Evolutionary conservation across 257 asterid genomes (phyloP).

Genomic region (Echites panduratus): DNA sequence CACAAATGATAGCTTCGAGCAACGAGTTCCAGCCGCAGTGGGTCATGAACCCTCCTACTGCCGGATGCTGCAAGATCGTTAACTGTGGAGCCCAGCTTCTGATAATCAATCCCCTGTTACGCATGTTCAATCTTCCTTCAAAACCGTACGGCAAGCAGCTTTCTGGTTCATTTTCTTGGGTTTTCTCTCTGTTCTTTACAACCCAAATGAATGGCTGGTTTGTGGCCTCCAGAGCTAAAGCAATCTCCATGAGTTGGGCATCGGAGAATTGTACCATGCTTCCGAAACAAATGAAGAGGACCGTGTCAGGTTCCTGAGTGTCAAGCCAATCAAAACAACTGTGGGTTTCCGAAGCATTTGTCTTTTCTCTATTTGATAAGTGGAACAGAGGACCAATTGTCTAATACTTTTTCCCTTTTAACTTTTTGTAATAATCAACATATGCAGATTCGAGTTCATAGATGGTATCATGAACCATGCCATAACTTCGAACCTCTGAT

Average conservation of each 20-base stretch:
- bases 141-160: conserved; percentile 24
- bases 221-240: conserved; percentile 19
- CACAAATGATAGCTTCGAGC: conserved; percentile 19
- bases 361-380: neutral
- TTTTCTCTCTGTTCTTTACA: neutral
- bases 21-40: conserved; percentile 36
- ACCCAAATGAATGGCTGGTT: conserved; percentile 23
- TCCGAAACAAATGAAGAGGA: neutral
- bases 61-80: conserved; percentile 19
- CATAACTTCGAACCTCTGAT: conserved; percentile 20
- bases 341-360: neutral
- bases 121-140: conserved; percentile 8
- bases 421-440: conserved; percentile 16
- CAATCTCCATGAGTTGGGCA: conserved; percentile 24
- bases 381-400: conserved; percentile 25
- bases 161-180: neutral
- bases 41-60: conserved; percentile 26
- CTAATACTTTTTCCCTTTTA: conserved; percentile 16
- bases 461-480: conserved; percentile 13
- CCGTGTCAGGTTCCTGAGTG: neutral
- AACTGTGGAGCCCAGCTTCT: conserved; percentile 30
- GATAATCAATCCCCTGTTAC: conserved; percentile 20
- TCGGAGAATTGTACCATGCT: neutral
- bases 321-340: neutral
- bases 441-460: conserved; percentile 26